These are phyloP conservation scores for Tetramitus jugosus DNA, from an alignment of 208 protist genomes.

Conservation along the genomic window DNA sequence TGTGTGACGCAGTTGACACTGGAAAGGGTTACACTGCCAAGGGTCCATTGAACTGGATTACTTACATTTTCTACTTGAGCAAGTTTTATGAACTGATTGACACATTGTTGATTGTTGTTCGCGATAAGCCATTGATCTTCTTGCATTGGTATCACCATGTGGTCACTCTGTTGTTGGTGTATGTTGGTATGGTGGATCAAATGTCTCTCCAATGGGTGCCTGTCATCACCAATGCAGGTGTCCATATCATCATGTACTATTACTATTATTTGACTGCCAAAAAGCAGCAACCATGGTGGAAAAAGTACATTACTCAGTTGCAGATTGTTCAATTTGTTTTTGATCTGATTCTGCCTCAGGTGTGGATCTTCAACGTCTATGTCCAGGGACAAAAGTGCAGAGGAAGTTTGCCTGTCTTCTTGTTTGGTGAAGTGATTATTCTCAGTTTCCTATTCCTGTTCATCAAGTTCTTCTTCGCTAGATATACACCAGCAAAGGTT, in stretches of 20 bases:
- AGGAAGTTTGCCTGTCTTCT: too few relatives aligned
- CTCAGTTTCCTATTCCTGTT: too few relatives aligned
- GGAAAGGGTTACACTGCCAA: too few relatives aligned
- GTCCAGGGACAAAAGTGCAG: too few relatives aligned
- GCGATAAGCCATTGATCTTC: constrained; percentile 64
- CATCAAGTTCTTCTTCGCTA: too few relatives aligned
- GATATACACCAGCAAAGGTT: too few relatives aligned
- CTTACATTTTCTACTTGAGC: constrained; percentile 55
- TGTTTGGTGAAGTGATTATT: too few relatives aligned
- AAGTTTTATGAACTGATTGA: constrained; percentile 77
- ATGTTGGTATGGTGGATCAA: neutral
- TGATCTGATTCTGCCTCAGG: too few relatives aligned
- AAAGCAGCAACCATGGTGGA: constrained; percentile 36
- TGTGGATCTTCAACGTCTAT: too few relatives aligned
- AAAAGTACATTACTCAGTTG: constrained; percentile 8
- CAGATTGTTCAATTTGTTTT: neutral
- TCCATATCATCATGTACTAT: constrained; percentile 79
- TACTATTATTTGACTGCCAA: constrained; percentile 73
- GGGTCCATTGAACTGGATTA: too few relatives aligned
- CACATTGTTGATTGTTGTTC: constrained; percentile 73
- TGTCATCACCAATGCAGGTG: constrained; percentile 48
- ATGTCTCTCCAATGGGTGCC: neutral
- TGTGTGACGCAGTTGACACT: too few relatives aligned
- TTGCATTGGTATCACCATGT: constrained; percentile 78
- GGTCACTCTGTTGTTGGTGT: constrained; percentile 30